phyloP scores from a whole-genome alignment of 257 asterid species.

The Paraleonurus japonicus region DNA sequence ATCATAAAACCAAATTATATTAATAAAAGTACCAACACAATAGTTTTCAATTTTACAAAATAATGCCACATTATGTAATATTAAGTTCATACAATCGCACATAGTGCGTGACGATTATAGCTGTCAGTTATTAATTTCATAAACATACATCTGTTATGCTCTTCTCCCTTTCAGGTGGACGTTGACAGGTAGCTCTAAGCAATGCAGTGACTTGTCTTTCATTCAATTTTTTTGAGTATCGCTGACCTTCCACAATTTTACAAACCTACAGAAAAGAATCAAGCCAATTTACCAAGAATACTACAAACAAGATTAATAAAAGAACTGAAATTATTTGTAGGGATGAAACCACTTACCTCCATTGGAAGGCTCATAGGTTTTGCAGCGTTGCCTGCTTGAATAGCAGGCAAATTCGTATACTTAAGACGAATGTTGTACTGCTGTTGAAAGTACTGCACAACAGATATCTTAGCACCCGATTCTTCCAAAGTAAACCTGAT shows the following conservation, averaged over 20 bases:
- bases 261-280: conserved; percentile 43
- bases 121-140: background rate
- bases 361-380: conserved; percentile 67
- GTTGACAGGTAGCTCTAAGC: conserved; percentile 72
- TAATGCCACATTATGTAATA: background rate
- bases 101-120: background rate
- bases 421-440: conserved; percentile 39
- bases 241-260: conserved; percentile 54
- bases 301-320: background rate
- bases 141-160: conserved; percentile 39
- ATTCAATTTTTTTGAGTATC: conserved; percentile 50
- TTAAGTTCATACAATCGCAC: background rate
- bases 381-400: conserved; percentile 59
- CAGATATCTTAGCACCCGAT: conserved; percentile 33
- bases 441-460: conserved; percentile 49
- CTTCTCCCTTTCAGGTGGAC: conserved; percentile 40
- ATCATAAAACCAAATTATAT: background rate
- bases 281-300: background rate
- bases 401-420: conserved; percentile 54
- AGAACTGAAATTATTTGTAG: background rate
- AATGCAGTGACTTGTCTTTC: conserved; percentile 64
- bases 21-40: background rate
- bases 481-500: conserved; percentile 60
- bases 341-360: conserved; percentile 53
- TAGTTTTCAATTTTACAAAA: background rate